Conservation (phyloP, 108 stramenopile species). For the Discostella stelligeroides region DNA sequence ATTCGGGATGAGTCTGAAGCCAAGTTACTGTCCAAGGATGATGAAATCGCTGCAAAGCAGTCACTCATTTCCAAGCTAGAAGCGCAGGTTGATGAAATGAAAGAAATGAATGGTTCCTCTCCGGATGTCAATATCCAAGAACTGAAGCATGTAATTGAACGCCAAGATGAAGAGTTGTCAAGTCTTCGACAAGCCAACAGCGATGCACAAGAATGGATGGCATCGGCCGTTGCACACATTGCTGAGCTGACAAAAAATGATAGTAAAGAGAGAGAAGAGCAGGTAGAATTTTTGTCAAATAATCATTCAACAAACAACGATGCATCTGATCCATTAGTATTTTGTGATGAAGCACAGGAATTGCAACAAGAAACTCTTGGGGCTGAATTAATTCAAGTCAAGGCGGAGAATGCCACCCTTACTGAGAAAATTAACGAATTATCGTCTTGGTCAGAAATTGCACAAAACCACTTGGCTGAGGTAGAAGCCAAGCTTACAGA, state of each 20-base stretch:
- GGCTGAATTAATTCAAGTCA: constrained; percentile 26
- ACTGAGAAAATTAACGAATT: constrained; percentile 53
- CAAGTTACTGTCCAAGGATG: constrained; percentile 36
- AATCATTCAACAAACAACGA: constrained; percentile 7
- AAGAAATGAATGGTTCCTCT: not conserved
- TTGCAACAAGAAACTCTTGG: not conserved
- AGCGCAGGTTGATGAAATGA: constrained; percentile 43
- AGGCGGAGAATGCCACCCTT: constrained; percentile 41
- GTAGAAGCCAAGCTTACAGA: constrained; percentile 38
- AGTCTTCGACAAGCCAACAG: constrained; percentile 55
- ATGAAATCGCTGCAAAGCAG: constrained; percentile 35
- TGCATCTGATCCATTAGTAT: constrained; percentile 19
- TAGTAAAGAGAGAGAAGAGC: constrained; percentile 24
- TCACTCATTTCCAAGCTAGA: constrained; percentile 35
- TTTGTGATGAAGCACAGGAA: constrained; percentile 27
- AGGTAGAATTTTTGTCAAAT: constrained; percentile 14
- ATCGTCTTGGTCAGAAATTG: constrained; percentile 60
- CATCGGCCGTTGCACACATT: constrained; percentile 72
- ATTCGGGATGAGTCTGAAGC: constrained; percentile 22
- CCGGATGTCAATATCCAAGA: not conserved
- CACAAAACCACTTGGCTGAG: constrained; percentile 57
- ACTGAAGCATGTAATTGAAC: not conserved
- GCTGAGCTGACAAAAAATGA: constrained; percentile 55
- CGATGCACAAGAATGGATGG: constrained; percentile 81
- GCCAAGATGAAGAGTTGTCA: constrained; percentile 14